These are phyloP conservation scores for Myxozyma neotropica DNA, from an alignment of 805 yeast species.

Conservation along the genomic window DNA sequence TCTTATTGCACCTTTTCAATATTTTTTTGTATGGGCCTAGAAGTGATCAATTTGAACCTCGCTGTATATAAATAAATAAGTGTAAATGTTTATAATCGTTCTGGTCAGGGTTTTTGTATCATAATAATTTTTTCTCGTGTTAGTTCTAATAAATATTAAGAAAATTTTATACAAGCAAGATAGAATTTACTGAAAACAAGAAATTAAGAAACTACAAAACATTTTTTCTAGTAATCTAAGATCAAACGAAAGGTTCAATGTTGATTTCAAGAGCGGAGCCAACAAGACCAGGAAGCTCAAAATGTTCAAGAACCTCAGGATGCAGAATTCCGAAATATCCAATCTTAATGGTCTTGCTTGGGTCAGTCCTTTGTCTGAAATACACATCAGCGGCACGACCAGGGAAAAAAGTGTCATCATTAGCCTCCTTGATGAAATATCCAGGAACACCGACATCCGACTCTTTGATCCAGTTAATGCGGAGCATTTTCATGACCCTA, in stretches of 20 bases:
- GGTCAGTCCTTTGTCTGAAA: slow-evolving; percentile 60
- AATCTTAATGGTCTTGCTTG: slow-evolving; percentile 43
- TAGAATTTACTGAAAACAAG: too few species aligned
- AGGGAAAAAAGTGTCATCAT: slow-evolving; percentile 75
- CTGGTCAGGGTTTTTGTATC: too few species aligned
- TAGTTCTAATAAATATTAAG: too few species aligned
- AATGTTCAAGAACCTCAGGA: slow-evolving; percentile 84
- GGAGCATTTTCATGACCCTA: slow-evolving; percentile 92
- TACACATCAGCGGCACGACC: slow-evolving; percentile 93
- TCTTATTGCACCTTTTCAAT: too few species aligned
- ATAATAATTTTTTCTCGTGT: too few species aligned
- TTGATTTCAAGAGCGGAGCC: slow-evolving; percentile 81
- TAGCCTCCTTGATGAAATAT: slow-evolving; percentile 27
- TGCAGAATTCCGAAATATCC: slow-evolving; percentile 94
- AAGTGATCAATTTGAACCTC: too few species aligned
- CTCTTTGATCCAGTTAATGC: slow-evolving; percentile 57
- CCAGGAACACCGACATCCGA: slow-evolving; percentile 31
- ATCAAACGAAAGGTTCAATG: slow-evolving; percentile 78
- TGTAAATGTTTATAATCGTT: too few species aligned
- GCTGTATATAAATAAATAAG: too few species aligned
- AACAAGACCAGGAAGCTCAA: slow-evolving; percentile 92
- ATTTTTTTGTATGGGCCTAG: too few species aligned
- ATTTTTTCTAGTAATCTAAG: too few species aligned
- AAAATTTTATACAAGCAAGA: too few species aligned
- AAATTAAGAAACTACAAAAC: too few species aligned